A percentile compares a stretch with the other conserved stretches of the same genome.
phyloP scores from a whole-genome alignment of 148 eudicot species.

The Diospyros kaki region DNA sequence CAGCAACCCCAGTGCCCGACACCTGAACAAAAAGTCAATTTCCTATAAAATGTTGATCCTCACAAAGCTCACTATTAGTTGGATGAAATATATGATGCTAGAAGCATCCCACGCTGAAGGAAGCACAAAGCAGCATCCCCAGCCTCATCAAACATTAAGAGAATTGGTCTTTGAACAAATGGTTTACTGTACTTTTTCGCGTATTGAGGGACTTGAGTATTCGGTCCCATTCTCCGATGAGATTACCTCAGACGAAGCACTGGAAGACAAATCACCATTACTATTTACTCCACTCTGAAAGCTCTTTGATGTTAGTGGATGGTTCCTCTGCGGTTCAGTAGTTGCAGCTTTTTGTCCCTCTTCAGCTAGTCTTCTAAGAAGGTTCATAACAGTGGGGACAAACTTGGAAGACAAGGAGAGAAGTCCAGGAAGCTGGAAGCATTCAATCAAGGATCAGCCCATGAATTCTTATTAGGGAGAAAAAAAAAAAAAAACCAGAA shows the following conservation, averaged over 20 bases:
- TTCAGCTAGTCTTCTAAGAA: conserved; percentile 81
- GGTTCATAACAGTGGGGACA: conserved; percentile 79
- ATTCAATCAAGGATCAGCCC: conserved; percentile 17
- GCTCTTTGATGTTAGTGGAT: conserved; percentile 36
- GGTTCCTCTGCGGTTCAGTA: conserved; percentile 49
- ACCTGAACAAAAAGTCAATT: conserved; percentile 20
- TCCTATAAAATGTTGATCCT: conserved; percentile 20
- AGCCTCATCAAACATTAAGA: not conserved
- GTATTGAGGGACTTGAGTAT: conserved; percentile 52
- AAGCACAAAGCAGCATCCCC: conserved; percentile 5
- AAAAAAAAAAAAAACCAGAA: not conserved
- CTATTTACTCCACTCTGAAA: conserved; percentile 23
- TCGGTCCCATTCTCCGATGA: conserved; percentile 60
- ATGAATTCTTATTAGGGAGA: not conserved
- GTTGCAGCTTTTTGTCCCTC: conserved; percentile 55
- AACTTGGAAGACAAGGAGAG: conserved; percentile 80
- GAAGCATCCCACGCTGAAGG: not conserved
- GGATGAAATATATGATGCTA: not conserved
- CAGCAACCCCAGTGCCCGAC: conserved; percentile 25
- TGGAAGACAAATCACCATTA: conserved; percentile 44
- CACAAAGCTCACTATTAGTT: not conserved
- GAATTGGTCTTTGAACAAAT: not conserved
- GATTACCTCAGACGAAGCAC: conserved; percentile 64
- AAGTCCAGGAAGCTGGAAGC: conserved; percentile 78
- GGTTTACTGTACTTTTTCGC: conserved; percentile 35